Evolutionary conservation across 768 basidiomycete species (phyloP).

Genomic region (Mycena latifolia): DNA sequence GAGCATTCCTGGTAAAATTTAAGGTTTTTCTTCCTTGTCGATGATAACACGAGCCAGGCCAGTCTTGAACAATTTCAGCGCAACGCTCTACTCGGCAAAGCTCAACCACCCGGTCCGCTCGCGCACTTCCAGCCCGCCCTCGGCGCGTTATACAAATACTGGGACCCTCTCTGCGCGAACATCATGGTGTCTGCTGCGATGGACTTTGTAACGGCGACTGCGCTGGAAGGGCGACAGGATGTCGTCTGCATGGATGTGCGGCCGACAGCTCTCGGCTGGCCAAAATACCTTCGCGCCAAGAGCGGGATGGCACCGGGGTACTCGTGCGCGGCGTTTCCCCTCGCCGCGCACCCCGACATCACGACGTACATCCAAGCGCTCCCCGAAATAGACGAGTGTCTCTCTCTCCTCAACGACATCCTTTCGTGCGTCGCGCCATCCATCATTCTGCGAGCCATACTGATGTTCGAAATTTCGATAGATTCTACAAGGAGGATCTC

Average conservation of each 20-base stretch:
- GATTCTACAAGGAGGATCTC: slow-evolving; percentile 21
- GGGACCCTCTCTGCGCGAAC: neutral
- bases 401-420: slow-evolving; percentile 4
- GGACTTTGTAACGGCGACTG: neutral
- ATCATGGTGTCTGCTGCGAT: neutral
- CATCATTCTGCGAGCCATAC: neutral
- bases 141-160: neutral
- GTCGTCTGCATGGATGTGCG: neutral
- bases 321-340: neutral
- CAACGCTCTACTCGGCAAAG: neutral
- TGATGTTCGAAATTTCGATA: neutral
- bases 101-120: neutral
- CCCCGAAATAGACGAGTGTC: slow-evolving; percentile 2
- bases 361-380: slow-evolving; percentile 8
- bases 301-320: slow-evolving; percentile 2
- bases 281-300: slow-evolving; percentile 1
- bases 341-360: slow-evolving; percentile 1
- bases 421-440: slow-evolving; percentile 5
- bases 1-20: too few species aligned
- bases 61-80: neutral
- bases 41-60: neutral
- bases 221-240: neutral
- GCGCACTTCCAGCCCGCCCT: neutral
- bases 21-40: slow-evolving; percentile 1
- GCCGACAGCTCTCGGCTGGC: neutral